These are phyloP conservation scores for Daedaleopsis nitida DNA, from an alignment of 768 basidiomycete species.

Conservation along the genomic window DNA sequence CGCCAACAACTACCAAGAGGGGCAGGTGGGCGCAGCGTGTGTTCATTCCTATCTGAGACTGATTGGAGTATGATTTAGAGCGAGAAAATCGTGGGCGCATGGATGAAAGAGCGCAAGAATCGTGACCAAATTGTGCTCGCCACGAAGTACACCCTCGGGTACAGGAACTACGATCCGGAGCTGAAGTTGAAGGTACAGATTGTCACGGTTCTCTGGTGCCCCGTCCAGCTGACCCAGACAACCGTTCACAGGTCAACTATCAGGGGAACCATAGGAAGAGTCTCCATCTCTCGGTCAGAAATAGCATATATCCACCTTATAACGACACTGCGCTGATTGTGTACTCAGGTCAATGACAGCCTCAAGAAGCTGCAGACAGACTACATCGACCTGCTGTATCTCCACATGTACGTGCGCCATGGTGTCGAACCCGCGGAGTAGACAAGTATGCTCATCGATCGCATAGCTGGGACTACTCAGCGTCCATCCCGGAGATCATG, in stretches of 20 bases:
- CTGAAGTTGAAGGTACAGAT: slow-evolving; percentile 4
- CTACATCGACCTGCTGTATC: slow-evolving; percentile 48
- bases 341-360: slow-evolving; percentile 32
- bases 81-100: slow-evolving; percentile 42
- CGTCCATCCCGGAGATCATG: slow-evolving; percentile 46
- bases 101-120: slow-evolving; percentile 37
- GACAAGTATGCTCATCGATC: not conserved
- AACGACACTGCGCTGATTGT: slow-evolving; percentile 32
- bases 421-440: slow-evolving; percentile 22
- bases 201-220: not conserved
- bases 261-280: slow-evolving; percentile 17
- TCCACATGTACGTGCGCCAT: slow-evolving; percentile 43
- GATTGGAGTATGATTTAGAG: slow-evolving; percentile 18
- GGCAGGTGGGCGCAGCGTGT: not conserved
- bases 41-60: slow-evolving; percentile 2
- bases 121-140: slow-evolving; percentile 41
- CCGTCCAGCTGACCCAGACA: no score
- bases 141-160: slow-evolving; percentile 25
- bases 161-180: not conserved
- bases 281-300: not conserved
- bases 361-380: slow-evolving; percentile 43
- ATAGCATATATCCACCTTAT: slow-evolving; percentile 40
- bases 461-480: slow-evolving; percentile 41
- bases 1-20: slow-evolving; percentile 34
- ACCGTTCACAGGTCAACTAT: slow-evolving; percentile 8